Base-by-base conservation (phyloP, 306 rosid genomes). In the Rosa rugosa region DNA sequence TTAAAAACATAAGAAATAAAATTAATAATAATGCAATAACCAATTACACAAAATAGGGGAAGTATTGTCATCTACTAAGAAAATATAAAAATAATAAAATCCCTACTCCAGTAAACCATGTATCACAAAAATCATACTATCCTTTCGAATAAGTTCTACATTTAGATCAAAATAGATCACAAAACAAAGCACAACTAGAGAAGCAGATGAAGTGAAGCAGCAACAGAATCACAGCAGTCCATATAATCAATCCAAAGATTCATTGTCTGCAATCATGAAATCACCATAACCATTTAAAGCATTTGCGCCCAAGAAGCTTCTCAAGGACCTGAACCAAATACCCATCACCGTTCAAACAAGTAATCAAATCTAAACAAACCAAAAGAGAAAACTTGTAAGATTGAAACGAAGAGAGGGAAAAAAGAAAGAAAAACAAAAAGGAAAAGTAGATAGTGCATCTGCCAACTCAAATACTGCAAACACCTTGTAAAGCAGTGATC, bases 201-300 rank as follows among this genome's bases (percentile, higher is more conserved):
- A 89, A 83, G 86, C 84, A 91, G 89, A 86, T 76, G 89, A 41
- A 86, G 92, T 81, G 96, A 87, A 86, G 88, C 93, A 91, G 89
- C 96, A 91, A 89, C 91, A 87, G 78, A 87, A 85, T 80, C 83
- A 89, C 89, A 89, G 88, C 84, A 89, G 90, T 82, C 92, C 97
- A 91, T 83, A 91, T 87, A 91, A 89, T 83, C 84, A 84, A 87
- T 84, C 89, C 90, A 91, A 82, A 88, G 89, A 83, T 87, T 91
- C 93, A 91, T 81, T 84, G 88, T 89, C 97, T 87, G 92, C 90
- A 89, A 83, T 89, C 86, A 89, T 85, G 91, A 84, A 89, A 91
- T 83, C 97, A 91, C 87, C 93, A 89, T 80, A 91, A 91, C 90
- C 93, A 91, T 84, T 82, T 86, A 89, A 91, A 83, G 93, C 91